Evolutionary conservation across 306 rosid species (phyloP), one percentile per base, ranked within the genome.

Genomic region (Quercus bicolor): DNA sequence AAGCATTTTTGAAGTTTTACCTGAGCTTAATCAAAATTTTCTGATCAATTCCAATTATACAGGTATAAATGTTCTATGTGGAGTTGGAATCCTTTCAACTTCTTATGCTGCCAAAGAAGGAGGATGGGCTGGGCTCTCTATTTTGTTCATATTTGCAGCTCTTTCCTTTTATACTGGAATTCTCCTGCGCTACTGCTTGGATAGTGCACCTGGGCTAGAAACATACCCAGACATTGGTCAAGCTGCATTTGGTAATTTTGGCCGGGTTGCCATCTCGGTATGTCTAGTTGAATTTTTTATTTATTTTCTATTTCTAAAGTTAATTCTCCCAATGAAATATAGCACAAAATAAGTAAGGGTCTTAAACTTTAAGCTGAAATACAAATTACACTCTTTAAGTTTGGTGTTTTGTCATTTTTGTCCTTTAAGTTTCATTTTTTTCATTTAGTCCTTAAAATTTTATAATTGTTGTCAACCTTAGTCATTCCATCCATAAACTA

Each of bases 211-310:
- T 40, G 98, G 92, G 19, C 87, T 96, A 23, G 97, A 96, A 79
- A 96, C 99, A n/a, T 96, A 93, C 82, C 99, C 99, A 12, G 99
- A 96, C 66, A 88, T 96, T 82, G 99, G 99, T 65, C 96, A 91
- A 72, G 99, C 98, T 75, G 99, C 99, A 48, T 96, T 96, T 76
- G 99, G 99, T 45, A 77, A 88, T 34, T 16, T 79, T 0, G 99
- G 99, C 56, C 89, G 99, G 55, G 85, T 96, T 6, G 80, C 69
- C 84, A 89, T 93, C 80, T 96, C 99, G 75, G 99, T 96, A 70
- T 84, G 92, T 80, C 75, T 68, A 37, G 6, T n/a, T 69, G 5
- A 28, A 65, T 80, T 60, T 81, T 16, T 72, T 56, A 9, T 21
- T 45, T 66, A 31, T 15, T 12, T 20, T 1, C 10, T 31, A 19